phyloP scores from a whole-genome alignment of 2,329 filamentous ascomycete species.

The Gnomoniopsis sp. region DNA sequence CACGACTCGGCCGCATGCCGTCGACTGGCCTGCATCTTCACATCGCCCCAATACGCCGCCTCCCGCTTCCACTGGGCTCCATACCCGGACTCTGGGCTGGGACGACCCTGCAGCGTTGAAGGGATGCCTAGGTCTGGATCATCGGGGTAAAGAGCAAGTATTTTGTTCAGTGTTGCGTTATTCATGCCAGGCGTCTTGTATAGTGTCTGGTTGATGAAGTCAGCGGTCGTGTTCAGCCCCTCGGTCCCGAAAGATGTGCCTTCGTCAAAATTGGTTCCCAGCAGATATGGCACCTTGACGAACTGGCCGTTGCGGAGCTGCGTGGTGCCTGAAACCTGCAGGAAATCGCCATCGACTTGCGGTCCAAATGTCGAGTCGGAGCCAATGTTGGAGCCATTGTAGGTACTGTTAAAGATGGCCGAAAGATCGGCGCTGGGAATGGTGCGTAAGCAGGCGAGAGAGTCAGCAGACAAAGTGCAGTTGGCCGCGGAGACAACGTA shows the following conservation, averaged over 20 bases:
- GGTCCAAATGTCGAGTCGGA: not conserved
- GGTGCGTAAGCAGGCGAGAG: conserved; percentile 13
- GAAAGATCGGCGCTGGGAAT: conserved; percentile 4
- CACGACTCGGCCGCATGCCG: conserved; percentile 50
- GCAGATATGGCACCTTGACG: conserved; percentile 8
- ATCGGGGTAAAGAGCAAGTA: conserved; percentile 8
- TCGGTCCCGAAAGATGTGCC: not conserved
- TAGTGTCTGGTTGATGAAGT: not conserved
- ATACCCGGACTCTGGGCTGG: not conserved
- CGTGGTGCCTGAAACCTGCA: not conserved
- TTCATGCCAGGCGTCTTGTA: not conserved
- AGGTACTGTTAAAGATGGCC: conserved; percentile 12
- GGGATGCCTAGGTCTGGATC: conserved; percentile 10
- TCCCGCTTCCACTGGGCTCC: conserved; percentile 9
- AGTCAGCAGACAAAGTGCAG: conserved; percentile 3
- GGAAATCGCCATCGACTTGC: conserved; percentile 14
- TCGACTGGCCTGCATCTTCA: conserved; percentile 38
- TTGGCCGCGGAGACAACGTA: not conserved
- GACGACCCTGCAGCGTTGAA: conserved; percentile 4
- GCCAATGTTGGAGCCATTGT: conserved; percentile 8
- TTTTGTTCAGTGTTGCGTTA: not conserved
- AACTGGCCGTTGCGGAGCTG: not conserved
- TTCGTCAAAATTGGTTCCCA: conserved; percentile 9
- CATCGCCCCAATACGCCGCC: not conserved
- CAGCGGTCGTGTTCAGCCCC: conserved; percentile 5